Evolutionary conservation across 2,329 filamentous ascomycete species (phyloP).

Genomic region (Hypoxylon sp.): DNA sequence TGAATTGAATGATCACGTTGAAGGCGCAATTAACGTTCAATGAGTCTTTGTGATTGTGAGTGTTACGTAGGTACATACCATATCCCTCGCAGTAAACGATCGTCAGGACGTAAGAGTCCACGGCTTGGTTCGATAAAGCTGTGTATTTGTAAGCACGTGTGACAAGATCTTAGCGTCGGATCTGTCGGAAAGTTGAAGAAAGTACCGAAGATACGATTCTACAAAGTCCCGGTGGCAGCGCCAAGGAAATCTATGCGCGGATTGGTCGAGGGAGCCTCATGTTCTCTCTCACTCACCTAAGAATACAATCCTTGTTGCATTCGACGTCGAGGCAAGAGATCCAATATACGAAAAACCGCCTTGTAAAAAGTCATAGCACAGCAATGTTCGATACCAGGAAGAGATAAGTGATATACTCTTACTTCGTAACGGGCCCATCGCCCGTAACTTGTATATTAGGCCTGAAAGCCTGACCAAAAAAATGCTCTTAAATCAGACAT

Average conservation of each 20-base stretch:
- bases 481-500: slow-evolving; percentile 27
- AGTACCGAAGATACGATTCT: no score
- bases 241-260: slow-evolving; percentile 8
- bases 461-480: slow-evolving; percentile 17
- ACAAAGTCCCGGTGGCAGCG: slow-evolving; percentile 18
- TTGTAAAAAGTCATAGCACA: slow-evolving; percentile 10
- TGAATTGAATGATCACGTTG: background rate
- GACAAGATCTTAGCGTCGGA: slow-evolving; percentile 25
- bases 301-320: background rate
- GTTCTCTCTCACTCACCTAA: background rate
- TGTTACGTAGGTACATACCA: background rate
- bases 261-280: slow-evolving; percentile 29
- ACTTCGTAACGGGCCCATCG: slow-evolving; percentile 16
- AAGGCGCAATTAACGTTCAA: background rate
- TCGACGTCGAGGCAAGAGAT: background rate
- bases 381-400: background rate
- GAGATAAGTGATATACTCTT: slow-evolving; percentile 6
- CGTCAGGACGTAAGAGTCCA: background rate
- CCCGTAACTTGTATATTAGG: slow-evolving; percentile 35
- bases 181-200: slow-evolving; percentile 21
- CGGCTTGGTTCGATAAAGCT: background rate
- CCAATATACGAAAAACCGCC: background rate
- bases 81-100: background rate
- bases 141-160: slow-evolving; percentile 27
- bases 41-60: background rate